Percentiles rank a stretch among this genome's conserved stretches.
Conservation (phyloP, 305 asterid species). For the Withania somnifera region DNA sequence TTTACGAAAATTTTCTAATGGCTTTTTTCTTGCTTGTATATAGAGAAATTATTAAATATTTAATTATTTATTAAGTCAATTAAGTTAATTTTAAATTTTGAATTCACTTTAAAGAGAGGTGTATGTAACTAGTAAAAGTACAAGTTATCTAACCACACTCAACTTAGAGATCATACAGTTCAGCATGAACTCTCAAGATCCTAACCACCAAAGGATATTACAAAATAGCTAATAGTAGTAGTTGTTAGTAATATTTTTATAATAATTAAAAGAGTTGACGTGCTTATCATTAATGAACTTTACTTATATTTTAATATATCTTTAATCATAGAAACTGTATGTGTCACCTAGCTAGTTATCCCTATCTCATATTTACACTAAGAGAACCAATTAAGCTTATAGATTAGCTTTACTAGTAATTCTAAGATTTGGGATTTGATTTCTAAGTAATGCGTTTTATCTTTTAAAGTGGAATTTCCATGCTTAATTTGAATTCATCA, state of each 20-base stretch:
- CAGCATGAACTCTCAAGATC: not conserved
- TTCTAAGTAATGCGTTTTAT: not conserved
- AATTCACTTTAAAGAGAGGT: not conserved
- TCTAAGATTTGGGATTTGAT: not conserved
- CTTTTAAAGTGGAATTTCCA: rapidly evolving
- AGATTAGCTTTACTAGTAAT: not conserved
- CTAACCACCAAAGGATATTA: not conserved
- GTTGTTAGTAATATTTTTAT: not conserved
- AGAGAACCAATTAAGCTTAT: conserved; percentile 2
- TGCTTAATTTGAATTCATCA: rapidly evolving
- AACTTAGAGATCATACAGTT: not conserved
- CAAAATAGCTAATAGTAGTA: not conserved
- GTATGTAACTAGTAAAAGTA: not conserved
- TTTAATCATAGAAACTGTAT: not conserved
- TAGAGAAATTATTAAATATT: no score
- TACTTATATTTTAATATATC: not conserved
- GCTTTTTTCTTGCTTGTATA: no score
- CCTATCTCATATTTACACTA: conserved; percentile 3
- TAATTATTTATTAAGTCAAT: no score
- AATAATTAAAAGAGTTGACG: not conserved
- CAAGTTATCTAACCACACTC: not conserved
- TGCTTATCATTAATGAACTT: conserved; percentile 5
- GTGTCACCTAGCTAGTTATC: conserved; percentile 1
- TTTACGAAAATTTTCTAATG: no score
- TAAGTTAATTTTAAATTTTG: not conserved